phyloP scores from a whole-genome alignment of 2,329 filamentous ascomycete genomes.

The Talaromyces islandicus region DNA sequence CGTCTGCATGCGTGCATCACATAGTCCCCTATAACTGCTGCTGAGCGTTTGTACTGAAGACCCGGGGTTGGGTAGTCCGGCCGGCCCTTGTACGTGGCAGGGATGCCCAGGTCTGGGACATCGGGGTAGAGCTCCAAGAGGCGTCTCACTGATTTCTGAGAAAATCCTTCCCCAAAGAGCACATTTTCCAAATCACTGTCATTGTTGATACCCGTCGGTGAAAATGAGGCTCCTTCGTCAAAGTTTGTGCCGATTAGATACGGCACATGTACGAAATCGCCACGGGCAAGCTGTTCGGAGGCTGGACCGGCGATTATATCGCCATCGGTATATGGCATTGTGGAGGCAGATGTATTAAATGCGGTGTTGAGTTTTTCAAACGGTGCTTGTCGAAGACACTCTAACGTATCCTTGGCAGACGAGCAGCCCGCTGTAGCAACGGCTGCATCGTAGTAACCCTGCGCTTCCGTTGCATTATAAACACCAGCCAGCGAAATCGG shows the following conservation, averaged over 20 bases:
- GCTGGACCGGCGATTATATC: constrained; percentile 56
- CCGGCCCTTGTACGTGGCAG: constrained; percentile 1
- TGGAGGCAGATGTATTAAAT: constrained; percentile 2
- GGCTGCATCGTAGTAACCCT: constrained; percentile 33
- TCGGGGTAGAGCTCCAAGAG: constrained; percentile 6
- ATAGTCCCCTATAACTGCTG: constrained; percentile 6
- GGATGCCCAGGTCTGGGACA: constrained; percentile 3
- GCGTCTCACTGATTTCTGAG: neutral
- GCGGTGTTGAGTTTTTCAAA: constrained; percentile 55
- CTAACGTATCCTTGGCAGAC: constrained; percentile 37
- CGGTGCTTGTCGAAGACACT: constrained; percentile 58
- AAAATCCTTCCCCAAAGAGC: neutral
- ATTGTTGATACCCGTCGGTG: constrained; percentile 6
- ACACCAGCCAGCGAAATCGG: constrained; percentile 59
- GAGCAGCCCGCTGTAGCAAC: constrained; percentile 36
- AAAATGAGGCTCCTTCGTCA: constrained; percentile 71
- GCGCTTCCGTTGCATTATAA: constrained; percentile 55
- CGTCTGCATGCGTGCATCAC: constrained; percentile 3
- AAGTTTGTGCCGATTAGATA: constrained; percentile 70
- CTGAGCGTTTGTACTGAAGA: constrained; percentile 7
- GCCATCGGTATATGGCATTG: constrained; percentile 45
- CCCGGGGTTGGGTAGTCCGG: neutral
- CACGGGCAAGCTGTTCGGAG: constrained; percentile 48
- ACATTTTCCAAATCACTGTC: constrained; percentile 1
- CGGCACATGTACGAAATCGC: constrained; percentile 56